Base-by-base conservation (phyloP, 2,329 filamentous ascomycete species). In the Aspergillus chevalieri region DNA sequence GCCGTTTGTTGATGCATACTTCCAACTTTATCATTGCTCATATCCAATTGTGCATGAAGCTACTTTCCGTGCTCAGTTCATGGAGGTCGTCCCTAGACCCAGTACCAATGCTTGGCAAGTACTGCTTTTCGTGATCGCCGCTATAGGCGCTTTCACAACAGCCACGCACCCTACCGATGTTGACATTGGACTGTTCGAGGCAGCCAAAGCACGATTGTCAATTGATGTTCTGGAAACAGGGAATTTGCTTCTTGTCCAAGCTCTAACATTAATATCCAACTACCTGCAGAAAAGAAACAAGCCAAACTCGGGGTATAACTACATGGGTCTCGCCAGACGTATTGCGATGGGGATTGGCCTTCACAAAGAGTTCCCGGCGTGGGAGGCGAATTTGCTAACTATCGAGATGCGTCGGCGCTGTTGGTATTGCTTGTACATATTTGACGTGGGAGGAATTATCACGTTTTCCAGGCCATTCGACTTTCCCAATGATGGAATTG, bases 231-330 rank as follows among this genome's bases (percentile, higher is more conserved):
- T 74, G n/a, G 72, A 75, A 43, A 66, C 62, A 15, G 72, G 72
- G 4, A 73, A 68, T 48, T 51, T 73, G 7, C 65, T 63, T 8
- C 61, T 72, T 1, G 71, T 74, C 0, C 73, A 74, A 52, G 64
- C 65, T 0, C 59, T 75, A 6, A 60, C 61, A 6, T 59, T 74
- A 39, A 67, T 72, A 48, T 66, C 69, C 10, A 72, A 72, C 41
- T 71, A 70, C 42, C 53, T 71, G 2, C 71, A 73, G 48, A 74
- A 74, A 49, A 58, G 66, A 24, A 68, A 72, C 48, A 71, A 70
- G 48, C 71, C 70, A 1, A 74, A 74, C 47, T 66, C 62, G 10
- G 69, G 70, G 2, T 74, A 69, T 47, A 72, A 68, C 43, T 71
- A 70, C 43, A 58, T 69, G 17, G 71, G 72, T 0, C 57, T 74